Evolutionary conservation across 176 grass and related monocot species (phyloP).

Genomic region (Oryza coarctata): DNA sequence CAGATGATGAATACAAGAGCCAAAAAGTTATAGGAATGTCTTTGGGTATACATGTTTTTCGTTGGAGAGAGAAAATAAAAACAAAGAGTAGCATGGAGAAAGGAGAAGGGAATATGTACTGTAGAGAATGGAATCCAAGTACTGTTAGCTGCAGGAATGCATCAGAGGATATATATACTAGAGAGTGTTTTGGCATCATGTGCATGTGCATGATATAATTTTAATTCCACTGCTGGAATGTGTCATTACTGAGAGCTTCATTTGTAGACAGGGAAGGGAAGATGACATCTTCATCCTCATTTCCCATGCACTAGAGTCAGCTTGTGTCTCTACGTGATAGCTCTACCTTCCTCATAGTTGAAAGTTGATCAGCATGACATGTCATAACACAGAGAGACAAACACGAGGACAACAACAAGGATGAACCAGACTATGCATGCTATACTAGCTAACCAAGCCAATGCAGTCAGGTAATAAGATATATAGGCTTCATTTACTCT

Average conservation of each 20-base stretch:
- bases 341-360: background rate
- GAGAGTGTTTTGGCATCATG: slow-evolving; percentile 28
- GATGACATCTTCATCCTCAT: slow-evolving; percentile 41
- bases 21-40: slow-evolving; percentile 24
- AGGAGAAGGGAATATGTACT: slow-evolving; percentile 38
- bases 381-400: background rate
- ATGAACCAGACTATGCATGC: slow-evolving; percentile 15
- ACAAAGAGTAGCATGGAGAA: slow-evolving; percentile 33
- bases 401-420: background rate
- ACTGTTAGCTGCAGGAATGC: slow-evolving; percentile 33
- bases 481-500: background rate
- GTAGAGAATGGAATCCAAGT: slow-evolving; percentile 48
- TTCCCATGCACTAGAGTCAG: slow-evolving; percentile 37
- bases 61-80: slow-evolving; percentile 1
- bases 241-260: slow-evolving; percentile 39
- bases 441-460: background rate
- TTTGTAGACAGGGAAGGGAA: slow-evolving; percentile 8
- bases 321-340: slow-evolving; percentile 30
- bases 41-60: slow-evolving; percentile 15
- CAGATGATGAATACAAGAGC: background rate
- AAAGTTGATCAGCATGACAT: background rate
- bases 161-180: slow-evolving; percentile 36
- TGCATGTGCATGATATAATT: slow-evolving; percentile 34
- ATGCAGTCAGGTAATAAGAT: background rate
- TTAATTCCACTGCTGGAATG: slow-evolving; percentile 40